A percentile compares a stretch with the other conserved stretches of the same genome.
These are phyloP conservation scores for Hydrangea macrophylla DNA, from an alignment of 148 eudicot species.

Conservation along the genomic window DNA sequence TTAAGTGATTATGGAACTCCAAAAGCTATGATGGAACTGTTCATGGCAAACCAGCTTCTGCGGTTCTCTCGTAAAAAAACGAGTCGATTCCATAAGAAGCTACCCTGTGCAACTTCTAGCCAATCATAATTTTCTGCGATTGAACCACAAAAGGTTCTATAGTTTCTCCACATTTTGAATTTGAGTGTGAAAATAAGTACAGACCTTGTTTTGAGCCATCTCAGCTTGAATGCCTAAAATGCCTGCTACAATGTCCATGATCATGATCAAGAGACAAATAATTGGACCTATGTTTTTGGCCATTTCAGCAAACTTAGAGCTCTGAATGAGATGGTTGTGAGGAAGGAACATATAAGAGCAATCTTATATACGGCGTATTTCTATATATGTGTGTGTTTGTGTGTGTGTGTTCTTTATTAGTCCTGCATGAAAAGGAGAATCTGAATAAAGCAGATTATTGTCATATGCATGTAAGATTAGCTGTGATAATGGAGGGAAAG, in stretches of 20 bases:
- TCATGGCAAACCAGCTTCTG: no score
- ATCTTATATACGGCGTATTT: not conserved
- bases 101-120: no score
- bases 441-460: constrained; percentile 22
- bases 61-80: no score
- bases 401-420: not conserved
- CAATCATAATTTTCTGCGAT: no score
- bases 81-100: no score
- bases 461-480: constrained; percentile 14
- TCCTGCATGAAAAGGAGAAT: no score
- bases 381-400: no score
- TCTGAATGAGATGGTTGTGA: constrained; percentile 7
- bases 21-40: no score
- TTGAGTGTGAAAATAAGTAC: no score
- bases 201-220: constrained; percentile 79
- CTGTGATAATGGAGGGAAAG: constrained; percentile 36
- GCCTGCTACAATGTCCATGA: constrained; percentile 76
- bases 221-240: constrained; percentile 84
- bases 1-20: no score
- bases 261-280: constrained; percentile 59
- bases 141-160: no score
- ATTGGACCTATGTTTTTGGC: constrained; percentile 37
- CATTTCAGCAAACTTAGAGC: constrained; percentile 27
- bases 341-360: not conserved
- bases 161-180: no score